phyloP scores from a whole-genome alignment of 495 filamentous ascomycete genomes.

The Xylaria intraflava region DNA sequence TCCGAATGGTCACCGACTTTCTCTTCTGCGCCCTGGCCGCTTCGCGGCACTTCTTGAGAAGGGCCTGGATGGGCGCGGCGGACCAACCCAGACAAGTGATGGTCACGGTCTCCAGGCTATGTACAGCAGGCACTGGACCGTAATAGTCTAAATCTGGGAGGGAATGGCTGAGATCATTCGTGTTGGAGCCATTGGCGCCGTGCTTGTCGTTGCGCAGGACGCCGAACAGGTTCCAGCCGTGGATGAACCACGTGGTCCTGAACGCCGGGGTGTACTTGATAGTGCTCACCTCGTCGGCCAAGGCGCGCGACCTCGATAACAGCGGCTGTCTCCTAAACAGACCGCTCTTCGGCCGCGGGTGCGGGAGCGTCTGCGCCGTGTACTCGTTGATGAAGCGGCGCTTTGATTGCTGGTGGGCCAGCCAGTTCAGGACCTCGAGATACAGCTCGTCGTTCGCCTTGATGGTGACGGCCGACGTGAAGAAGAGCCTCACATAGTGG shows the following conservation, averaged over 20 bases:
- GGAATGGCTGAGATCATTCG: background rate
- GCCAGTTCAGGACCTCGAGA: slow-evolving; percentile 31
- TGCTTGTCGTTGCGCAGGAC: slow-evolving; percentile 24
- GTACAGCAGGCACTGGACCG: slow-evolving; percentile 23
- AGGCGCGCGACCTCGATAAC: background rate
- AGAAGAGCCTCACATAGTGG: slow-evolving; percentile 13
- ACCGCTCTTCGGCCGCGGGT: slow-evolving; percentile 16
- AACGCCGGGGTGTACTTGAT: slow-evolving; percentile 33
- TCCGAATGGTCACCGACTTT: slow-evolving; percentile 27
- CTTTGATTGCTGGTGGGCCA: slow-evolving; percentile 12
- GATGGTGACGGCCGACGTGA: slow-evolving; percentile 30
- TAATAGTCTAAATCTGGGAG: background rate
- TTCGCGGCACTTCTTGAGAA: slow-evolving; percentile 29
- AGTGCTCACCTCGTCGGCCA: slow-evolving; percentile 13
- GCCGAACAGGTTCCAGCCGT: slow-evolving; percentile 28
- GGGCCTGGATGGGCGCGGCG: slow-evolving; percentile 31
- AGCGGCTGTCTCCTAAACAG: background rate
- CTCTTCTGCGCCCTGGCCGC: slow-evolving; percentile 33
- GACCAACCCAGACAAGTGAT: slow-evolving; percentile 36
- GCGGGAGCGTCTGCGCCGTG: slow-evolving; percentile 16
- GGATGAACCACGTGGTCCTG: slow-evolving; percentile 31
- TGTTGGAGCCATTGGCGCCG: background rate
- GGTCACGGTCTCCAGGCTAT: slow-evolving; percentile 32
- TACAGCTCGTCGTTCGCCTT: slow-evolving; percentile 27
- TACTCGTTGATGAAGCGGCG: slow-evolving; percentile 18